Base-by-base conservation (phyloP, 2,329 filamentous ascomycete genomes). In the Pseudogymnoascus sp. region DNA sequence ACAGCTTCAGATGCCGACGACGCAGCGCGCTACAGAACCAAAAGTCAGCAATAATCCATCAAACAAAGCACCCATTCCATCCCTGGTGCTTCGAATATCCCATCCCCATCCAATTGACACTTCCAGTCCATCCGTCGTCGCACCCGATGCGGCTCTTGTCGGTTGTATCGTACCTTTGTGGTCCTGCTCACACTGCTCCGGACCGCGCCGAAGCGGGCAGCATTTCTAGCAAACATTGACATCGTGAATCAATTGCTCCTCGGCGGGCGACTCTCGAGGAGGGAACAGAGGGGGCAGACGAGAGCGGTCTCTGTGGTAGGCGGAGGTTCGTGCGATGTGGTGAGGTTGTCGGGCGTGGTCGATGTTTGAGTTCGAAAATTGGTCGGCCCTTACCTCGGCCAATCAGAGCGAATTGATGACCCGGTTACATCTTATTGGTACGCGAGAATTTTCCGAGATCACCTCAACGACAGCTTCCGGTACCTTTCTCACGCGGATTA, bases 1-100 rank as follows among this genome's bases (percentile, higher is more conserved):
- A 87, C 82, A 77, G 85, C 82, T 77, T 89, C 85, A 76, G 85
- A 82, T 78, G 88, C 76, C 71, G 83, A 79, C 74, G 91, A 93
- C 68, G 84, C 81, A 70, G 84, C 80, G 78, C 85, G 85, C 86
- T 88, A 69, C 59, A 63, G 63, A 60, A 66, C 59, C 62, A n/a
- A 67, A 69, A 5, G 72, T 82, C 73, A 83, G 80, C 73, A 68
- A 69, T 69, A 25, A 42, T 60, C 59, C 38, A 56, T 56, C 49
- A 56, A 56, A 56, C 49, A 34, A 66, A 61, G 61, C 69, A 73
- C 69, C 68, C 65, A 56, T 66, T 46, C 36, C 60, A 61, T 49
- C 60, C 31, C 65, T 64, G 66, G 34, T 42, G 37, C 40, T 16
- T 14, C 59, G 23, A 38, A 16, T 31, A 38, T 43, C 59, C 59